Evolutionary conservation across 2,329 filamentous ascomycete species (phyloP), one percentile per base, ranked within the genome.

Genomic region (Clarireedia homoeocarpa): DNA sequence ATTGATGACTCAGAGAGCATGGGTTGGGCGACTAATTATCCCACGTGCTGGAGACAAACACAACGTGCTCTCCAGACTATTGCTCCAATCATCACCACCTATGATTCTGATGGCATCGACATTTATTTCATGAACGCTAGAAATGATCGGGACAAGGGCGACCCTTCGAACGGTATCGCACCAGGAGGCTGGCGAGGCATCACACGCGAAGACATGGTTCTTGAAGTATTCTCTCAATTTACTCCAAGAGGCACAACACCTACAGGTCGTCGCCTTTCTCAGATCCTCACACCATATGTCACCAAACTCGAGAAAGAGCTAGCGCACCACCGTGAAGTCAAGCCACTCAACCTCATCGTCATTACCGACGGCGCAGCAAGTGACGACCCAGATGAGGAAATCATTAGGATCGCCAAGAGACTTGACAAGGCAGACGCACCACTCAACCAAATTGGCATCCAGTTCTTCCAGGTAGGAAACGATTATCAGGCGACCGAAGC

Each of bases 1-100:
- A 89, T 97, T 67, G 92, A 97, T 68, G 92, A 97, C 74, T 91
- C 86, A n/a, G 82, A 83, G 5, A 91, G 86, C 64, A 97, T 97
- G 92, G 75, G 76, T 15, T 68, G 74, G 38, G 3, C 3, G 14
- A 39, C 5, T 3, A 9, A 4, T 17, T 17, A 38, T 52, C 44
- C 48, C n/a, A 80, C 78, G 23, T n/a, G 44, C 14, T 97, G 92
- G 92, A 71, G 73, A 12, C 88, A 96, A 70, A 88, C 89, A 0
- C 73, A 78, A 26, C 74, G 79, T 7, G 89, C 87, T 1, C 79
- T 97, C 2, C 73, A 78, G 34, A 77, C 82, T 48, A 91, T 97
- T 66, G 81, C 89, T 0, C 89, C 89, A 0, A 86, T 96, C 66
- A 95, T 91, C 72, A 88, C 89, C 1, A 70, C 75, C 4, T 84